A percentile compares a stretch with the other conserved stretches of the same genome.
Evolutionary conservation across 2,329 filamentous ascomycete species (phyloP).

Genomic region (Neonectria neomacrospora): DNA sequence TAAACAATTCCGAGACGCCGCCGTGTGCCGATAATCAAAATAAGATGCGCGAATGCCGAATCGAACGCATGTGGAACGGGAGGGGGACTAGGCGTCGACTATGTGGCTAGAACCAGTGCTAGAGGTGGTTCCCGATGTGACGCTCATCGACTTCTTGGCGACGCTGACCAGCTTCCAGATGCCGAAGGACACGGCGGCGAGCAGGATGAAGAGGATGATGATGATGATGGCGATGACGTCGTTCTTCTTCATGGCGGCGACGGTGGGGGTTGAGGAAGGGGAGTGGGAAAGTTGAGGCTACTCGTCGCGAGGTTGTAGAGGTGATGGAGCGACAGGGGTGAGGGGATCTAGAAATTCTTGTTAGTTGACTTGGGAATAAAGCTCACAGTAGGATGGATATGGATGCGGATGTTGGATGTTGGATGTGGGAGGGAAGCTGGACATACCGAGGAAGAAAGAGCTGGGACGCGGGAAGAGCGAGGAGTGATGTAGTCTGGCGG

Average conservation of each 20-base stretch:
- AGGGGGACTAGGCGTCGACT: slow-evolving; percentile 32
- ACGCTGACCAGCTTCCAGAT: slow-evolving; percentile 70
- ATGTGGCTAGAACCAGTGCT: slow-evolving; percentile 44
- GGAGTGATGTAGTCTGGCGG: slow-evolving; percentile 11
- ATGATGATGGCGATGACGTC: slow-evolving; percentile 76
- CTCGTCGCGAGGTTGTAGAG: neutral
- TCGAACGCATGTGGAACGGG: neutral
- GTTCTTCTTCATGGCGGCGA: slow-evolving; percentile 69
- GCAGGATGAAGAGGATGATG: slow-evolving; percentile 72
- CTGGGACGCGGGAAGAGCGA: slow-evolving; percentile 9
- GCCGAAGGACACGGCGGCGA: slow-evolving; percentile 70
- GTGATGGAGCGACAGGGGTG: neutral
- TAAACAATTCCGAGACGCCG: slow-evolving; percentile 1
- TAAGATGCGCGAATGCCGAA: slow-evolving; percentile 11
- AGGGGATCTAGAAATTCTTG: slow-evolving; percentile 4
- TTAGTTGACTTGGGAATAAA: slow-evolving; percentile 14
- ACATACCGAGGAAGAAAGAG: slow-evolving; percentile 11
- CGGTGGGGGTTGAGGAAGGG: slow-evolving; percentile 13
- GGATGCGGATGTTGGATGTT: neutral
- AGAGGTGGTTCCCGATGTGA: slow-evolving; percentile 48
- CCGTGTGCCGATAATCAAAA: neutral
- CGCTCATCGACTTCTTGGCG: slow-evolving; percentile 58
- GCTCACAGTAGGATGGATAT: neutral
- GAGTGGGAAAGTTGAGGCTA: slow-evolving; percentile 8
- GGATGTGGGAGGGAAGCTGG: neutral